Evolutionary conservation across 169 alveolate genomes (phyloP).

Genomic region (Cryptosporidium meleagridis): DNA sequence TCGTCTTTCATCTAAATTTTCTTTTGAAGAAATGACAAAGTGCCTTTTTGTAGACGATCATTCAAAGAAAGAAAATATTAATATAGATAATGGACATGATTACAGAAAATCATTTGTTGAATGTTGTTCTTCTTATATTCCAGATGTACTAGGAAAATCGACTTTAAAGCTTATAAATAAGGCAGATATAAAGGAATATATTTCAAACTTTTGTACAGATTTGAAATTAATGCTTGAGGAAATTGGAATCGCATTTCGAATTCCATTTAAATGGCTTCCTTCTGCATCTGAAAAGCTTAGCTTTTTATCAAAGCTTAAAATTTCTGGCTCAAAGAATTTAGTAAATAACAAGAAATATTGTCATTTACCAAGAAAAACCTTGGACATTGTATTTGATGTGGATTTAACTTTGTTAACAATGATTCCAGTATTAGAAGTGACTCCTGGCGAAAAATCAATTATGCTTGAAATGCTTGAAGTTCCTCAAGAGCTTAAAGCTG

Average conservation of each 20-base stretch:
- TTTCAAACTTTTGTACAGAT: conserved; percentile 25
- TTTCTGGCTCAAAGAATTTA: conserved; percentile 50
- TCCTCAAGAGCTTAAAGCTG: conserved; percentile 29
- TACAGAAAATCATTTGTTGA: conserved; percentile 3
- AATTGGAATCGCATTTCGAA: conserved; percentile 28
- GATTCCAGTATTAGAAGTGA: conserved; percentile 57
- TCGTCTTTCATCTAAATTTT: conserved; percentile 18
- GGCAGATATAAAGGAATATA: not conserved
- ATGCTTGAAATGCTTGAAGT: conserved; percentile 57
- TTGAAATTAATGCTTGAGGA: conserved; percentile 28
- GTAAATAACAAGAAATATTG: conserved; percentile 52
- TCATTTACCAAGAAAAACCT: conserved; percentile 50
- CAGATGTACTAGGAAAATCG: not conserved
- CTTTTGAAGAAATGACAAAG: conserved; percentile 56
- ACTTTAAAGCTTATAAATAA: not conserved
- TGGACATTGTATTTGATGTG: conserved; percentile 65
- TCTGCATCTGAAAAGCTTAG: conserved; percentile 46
- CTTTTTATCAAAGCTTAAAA: conserved; percentile 32
- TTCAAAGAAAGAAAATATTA: not conserved
- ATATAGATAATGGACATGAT: not conserved
- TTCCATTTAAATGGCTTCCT: conserved; percentile 72
- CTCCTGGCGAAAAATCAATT: conserved; percentile 46
- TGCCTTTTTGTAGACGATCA: conserved; percentile 30
- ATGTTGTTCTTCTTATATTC: conserved; percentile 27
- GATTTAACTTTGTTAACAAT: conserved; percentile 50